phyloP scores from a whole-genome alignment of 768 basidiomycete genomes.

The Heimioporus sp. region DNA sequence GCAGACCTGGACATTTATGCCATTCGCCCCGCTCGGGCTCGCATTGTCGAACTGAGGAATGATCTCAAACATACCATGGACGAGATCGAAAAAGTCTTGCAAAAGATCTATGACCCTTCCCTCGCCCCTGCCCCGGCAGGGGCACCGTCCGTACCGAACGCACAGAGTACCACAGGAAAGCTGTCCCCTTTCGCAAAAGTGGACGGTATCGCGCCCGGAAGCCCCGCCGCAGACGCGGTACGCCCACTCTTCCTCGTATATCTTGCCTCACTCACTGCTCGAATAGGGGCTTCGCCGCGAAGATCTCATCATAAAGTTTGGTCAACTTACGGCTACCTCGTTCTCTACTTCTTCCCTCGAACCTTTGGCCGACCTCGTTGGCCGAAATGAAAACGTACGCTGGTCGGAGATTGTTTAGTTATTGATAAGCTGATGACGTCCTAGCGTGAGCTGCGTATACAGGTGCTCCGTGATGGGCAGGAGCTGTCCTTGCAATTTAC shows the following conservation, averaged over 20 bases:
- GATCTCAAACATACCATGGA: conserved; percentile 68
- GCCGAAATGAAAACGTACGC: conserved; percentile 75
- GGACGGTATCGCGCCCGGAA: conserved; percentile 72
- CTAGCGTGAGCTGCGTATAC: conserved; percentile 59
- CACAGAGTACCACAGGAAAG: conserved; percentile 7
- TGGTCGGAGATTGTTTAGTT: too few relatives aligned
- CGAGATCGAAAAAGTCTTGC: conserved; percentile 64
- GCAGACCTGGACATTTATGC: conserved; percentile 83
- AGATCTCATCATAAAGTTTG: conserved; percentile 77
- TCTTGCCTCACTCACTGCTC: background rate
- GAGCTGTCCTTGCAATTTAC: conserved; percentile 52
- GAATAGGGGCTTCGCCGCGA: conserved; percentile 62
- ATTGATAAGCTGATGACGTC: background rate
- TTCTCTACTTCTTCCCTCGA: conserved; percentile 58
- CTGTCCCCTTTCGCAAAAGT: conserved; percentile 73
- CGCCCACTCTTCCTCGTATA: conserved; percentile 19
- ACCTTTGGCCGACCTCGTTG: conserved; percentile 71
- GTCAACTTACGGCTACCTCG: conserved; percentile 50
- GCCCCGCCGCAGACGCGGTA: conserved; percentile 85
- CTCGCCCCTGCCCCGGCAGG: conserved; percentile 19
- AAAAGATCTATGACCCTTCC: conserved; percentile 60
- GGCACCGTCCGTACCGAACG: conserved; percentile 19
- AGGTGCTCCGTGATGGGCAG: conserved; percentile 51
- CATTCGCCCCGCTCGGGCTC: conserved; percentile 69
- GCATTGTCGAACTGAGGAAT: conserved; percentile 80